These are phyloP conservation scores for Agrostemma githago DNA, from an alignment of 148 eudicot genomes.

Conservation along the genomic window DNA sequence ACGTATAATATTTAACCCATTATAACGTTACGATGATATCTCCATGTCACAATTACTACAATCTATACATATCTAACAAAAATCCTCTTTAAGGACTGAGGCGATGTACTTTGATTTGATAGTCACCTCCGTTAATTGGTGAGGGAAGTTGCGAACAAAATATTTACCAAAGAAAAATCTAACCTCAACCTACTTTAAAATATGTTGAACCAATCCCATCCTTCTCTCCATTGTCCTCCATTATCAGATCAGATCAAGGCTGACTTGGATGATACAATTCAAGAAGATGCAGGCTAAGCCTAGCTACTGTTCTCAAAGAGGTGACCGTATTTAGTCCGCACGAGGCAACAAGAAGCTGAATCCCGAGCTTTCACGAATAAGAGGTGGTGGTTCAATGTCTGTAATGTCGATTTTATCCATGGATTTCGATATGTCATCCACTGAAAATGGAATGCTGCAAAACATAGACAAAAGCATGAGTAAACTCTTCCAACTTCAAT, in stretches of 20 bases:
- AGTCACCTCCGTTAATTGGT: neutral
- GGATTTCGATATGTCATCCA: slow-evolving; percentile 94
- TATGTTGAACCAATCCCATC: neutral
- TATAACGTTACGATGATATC: too few relatives aligned
- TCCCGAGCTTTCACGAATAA: slow-evolving; percentile 66
- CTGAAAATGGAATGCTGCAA: slow-evolving; percentile 97
- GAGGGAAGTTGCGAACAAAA: slow-evolving; percentile 11
- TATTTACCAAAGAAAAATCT: slow-evolving; percentile 2
- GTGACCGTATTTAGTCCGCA: slow-evolving; percentile 33
- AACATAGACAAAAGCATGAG: slow-evolving; percentile 1
- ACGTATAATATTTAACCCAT: too few relatives aligned
- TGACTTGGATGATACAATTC: neutral
- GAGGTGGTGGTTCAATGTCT: slow-evolving; percentile 77
- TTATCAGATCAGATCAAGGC: neutral
- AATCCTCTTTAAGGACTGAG: neutral
- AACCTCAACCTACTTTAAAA: neutral
- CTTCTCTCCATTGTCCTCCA: neutral
- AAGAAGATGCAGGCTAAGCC: slow-evolving; percentile 1
- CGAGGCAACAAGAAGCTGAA: slow-evolving; percentile 81
- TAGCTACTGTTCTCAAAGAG: neutral
- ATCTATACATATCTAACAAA: neutral
- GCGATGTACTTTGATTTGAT: neutral
- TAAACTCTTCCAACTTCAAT: neutral
- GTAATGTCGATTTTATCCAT: slow-evolving; percentile 84
- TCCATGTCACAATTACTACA: too few relatives aligned